Evolutionary conservation across 257 asterid species (phyloP), one percentile per base, ranked within the genome.

Genomic region (Primulina tabacum): DNA sequence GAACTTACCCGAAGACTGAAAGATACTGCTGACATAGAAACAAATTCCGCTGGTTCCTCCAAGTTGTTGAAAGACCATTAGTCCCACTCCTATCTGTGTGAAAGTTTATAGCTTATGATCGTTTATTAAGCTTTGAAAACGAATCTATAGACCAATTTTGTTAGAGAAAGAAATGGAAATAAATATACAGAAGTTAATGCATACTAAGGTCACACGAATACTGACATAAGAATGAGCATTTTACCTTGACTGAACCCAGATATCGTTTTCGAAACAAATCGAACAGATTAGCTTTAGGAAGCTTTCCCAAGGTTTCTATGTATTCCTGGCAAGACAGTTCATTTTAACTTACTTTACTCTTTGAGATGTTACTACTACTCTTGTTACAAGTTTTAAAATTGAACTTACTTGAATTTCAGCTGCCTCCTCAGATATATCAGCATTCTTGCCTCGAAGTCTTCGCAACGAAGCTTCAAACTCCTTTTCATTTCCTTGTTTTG

Each of bases 31-130:
- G 12, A 95, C 83, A 79, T 93, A 93, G 85, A 90, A 93, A 78
- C 92, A 83, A 34, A 93, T 53, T 74, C 99, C 97, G 77, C 90
- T 93, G 69, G 90, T 93, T 69, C 99, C 97, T 67, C 97, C 97
- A 71, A 93, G 82, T 67, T 93, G 99, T 75, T 93, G 99, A 77
- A 87, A 83, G 43, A 90, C 89, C 96, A 93, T 93, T 16, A 93
- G 94, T 8, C 99, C 99, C 17, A 93, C 91, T 75, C 96, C 98
- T 59, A 92, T 86, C 98, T 92, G 87, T 76, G 52, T 30, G 11
- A 47, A 29, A 62, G 3, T 47, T 28, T 26, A 60, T 75, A 21
- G 37, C 20, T 16, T 43, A 5, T 52, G 14, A 50, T 24, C 58
- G 64, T 70, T 40, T 20, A 61, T 14, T 24, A 69, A 33, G 71